These are phyloP conservation scores for Penicillium coprophilum DNA, from an alignment of 495 filamentous ascomycete species.

Conservation along the genomic window DNA sequence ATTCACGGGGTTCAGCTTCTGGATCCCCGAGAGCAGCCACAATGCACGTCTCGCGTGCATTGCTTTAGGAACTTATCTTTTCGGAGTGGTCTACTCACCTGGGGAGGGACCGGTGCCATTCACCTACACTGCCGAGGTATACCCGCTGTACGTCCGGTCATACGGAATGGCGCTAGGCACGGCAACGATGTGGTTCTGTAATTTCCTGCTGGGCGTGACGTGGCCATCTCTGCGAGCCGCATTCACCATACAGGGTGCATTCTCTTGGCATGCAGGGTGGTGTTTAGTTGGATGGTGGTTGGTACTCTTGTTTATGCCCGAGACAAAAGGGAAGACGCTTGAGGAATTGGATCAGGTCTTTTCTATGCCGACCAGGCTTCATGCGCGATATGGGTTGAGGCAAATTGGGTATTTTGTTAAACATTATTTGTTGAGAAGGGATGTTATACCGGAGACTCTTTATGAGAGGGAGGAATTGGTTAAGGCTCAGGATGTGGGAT, in stretches of 20 bases:
- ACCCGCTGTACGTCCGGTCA: slow-evolving; percentile 71
- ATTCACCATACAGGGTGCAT: slow-evolving; percentile 52
- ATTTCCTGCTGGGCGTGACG: slow-evolving; percentile 39
- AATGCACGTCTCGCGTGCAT: slow-evolving; percentile 57
- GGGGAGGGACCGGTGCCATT: slow-evolving; percentile 83
- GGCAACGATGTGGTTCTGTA: slow-evolving; percentile 64
- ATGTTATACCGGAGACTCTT: slow-evolving; percentile 39
- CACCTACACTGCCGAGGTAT: slow-evolving; percentile 80
- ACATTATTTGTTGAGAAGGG: slow-evolving; percentile 41
- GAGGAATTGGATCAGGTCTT: slow-evolving; percentile 53
- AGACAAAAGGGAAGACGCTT: slow-evolving; percentile 51
- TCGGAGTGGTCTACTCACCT: slow-evolving; percentile 72
- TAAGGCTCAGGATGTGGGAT: slow-evolving; percentile 22
- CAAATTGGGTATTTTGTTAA: slow-evolving; percentile 51
- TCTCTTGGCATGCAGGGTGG: slow-evolving; percentile 56
- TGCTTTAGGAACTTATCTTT: slow-evolving; percentile 71
- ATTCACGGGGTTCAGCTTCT: slow-evolving; percentile 81
- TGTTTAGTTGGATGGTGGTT: slow-evolving; percentile 51
- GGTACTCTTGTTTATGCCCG: slow-evolving; percentile 51
- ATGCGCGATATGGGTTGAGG: slow-evolving; percentile 44
- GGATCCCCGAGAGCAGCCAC: slow-evolving; percentile 54
- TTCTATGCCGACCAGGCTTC: slow-evolving; percentile 50
- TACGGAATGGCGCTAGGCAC: slow-evolving; percentile 69
- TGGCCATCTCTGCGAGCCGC: slow-evolving; percentile 60
- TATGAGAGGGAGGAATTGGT: slow-evolving; percentile 39